phyloP scores from a whole-genome alignment of 768 basidiomycete species.

The Suillus brevipes region DNA sequence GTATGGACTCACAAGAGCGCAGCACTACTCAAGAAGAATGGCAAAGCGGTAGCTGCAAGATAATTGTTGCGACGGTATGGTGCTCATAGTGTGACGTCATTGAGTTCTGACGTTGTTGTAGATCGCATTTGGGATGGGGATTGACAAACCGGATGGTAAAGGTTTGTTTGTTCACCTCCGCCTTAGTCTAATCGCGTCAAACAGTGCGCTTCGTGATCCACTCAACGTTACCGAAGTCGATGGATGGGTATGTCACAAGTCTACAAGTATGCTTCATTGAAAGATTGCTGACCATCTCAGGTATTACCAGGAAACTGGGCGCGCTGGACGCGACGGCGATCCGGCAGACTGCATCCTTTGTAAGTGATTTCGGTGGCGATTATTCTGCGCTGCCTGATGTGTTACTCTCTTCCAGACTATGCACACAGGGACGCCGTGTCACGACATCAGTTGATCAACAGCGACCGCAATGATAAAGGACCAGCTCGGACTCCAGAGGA shows the following conservation, averaged over 20 bases:
- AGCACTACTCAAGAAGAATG: conserved; percentile 65
- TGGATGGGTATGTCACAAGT: conserved; percentile 67
- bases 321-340: conserved; percentile 89
- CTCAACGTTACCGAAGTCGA: conserved; percentile 72
- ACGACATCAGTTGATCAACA: conserved; percentile 61
- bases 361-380: conserved; percentile 37
- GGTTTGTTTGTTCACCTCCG: background rate
- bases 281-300: conserved; percentile 35
- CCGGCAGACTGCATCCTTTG: conserved; percentile 86
- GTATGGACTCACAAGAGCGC: conserved; percentile 63
- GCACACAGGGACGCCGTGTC: conserved; percentile 55
- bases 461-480: conserved; percentile 41
- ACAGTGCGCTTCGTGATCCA: conserved; percentile 93
- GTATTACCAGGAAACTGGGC: conserved; percentile 95
- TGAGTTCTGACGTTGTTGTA: conserved; percentile 30
- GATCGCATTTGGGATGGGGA: conserved; percentile 98
- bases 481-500: conserved; percentile 30
- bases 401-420: conserved; percentile 54
- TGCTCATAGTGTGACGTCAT: conserved; percentile 6
- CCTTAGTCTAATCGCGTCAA: background rate
- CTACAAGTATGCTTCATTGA: conserved; percentile 6
- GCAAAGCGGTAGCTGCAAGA: conserved; percentile 67
- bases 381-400: background rate
- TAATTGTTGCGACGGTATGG: conserved; percentile 91
- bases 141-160: conserved; percentile 81